Evolutionary conservation across 768 basidiomycete species (phyloP).

Genomic region (Lanmaoa rubissima): DNA sequence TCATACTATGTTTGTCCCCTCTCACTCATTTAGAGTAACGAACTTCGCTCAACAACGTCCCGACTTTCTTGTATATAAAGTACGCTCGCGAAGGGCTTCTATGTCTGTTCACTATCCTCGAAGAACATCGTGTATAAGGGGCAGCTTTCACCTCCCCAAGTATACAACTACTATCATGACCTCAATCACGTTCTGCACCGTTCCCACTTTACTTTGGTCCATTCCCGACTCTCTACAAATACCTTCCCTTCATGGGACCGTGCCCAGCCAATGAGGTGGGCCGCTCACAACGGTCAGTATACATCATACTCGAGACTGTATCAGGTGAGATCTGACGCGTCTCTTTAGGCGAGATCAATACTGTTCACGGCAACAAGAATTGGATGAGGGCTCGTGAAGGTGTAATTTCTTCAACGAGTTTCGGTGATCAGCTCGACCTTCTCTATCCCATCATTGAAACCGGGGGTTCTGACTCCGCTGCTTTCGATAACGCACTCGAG

Average conservation of each 20-base stretch:
- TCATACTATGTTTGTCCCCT: conserved; percentile 88
- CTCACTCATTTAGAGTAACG: conserved; percentile 35
- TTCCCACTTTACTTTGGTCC: conserved; percentile 96
- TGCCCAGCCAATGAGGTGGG: conserved; percentile 96
- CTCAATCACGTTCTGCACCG: conserved; percentile 95
- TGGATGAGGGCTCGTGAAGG: conserved; percentile 99
- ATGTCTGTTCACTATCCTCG: conserved; percentile 93
- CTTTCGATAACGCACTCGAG: conserved; percentile 98
- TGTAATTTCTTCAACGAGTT: conserved; percentile 83
- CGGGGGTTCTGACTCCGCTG: conserved; percentile 97
- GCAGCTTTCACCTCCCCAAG: conserved; percentile 95
- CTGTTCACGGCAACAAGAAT: conserved; percentile 98
- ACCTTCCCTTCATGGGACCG: conserved; percentile 99
- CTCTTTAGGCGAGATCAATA: conserved; percentile 90
- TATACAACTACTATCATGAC: conserved; percentile 99
- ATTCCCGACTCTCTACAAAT: conserved; percentile 98
- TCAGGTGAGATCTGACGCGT: conserved; percentile 26
- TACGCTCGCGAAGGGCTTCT: conserved; percentile 93
- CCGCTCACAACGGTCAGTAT: conserved; percentile 91
- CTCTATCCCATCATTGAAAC: conserved; percentile 97
- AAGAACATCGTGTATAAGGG: conserved; percentile 99
- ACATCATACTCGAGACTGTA: conserved; percentile 8
- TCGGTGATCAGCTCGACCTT: conserved; percentile 92
- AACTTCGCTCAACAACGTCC: conserved; percentile 42
- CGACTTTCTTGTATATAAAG: conserved; percentile 51